Evolutionary conservation across 352 stramenopile species (phyloP), one percentile per base, ranked within the genome.

Genomic region (Elongisporangium undulatum): DNA sequence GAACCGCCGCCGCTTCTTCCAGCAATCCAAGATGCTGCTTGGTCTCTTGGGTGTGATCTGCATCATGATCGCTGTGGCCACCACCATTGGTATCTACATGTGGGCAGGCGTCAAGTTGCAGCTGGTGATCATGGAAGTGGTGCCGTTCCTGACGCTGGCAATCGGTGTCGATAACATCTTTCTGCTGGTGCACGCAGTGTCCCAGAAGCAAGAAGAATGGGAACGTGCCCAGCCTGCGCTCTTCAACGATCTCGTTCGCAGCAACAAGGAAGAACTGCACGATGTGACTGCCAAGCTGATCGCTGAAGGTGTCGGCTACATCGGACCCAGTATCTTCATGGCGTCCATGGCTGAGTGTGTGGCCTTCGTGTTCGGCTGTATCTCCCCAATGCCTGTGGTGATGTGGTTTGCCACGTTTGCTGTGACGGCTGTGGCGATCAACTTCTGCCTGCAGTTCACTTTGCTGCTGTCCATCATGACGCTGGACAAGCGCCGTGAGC

Each of bases 121-220:
- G 62, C 56, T 89, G 10, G 82, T 89, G 26, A 85, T 89, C 50
- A 87, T 89, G 72, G 79, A 89, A 21, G 79, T 89, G 19, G 77
- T 89, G 24, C 79, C 79, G 22, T 89, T 89, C 61, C 60, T 89
- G 41, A 81, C 79, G 53, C 62, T 89, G 23, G 79, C 79, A 2
- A 89, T 89, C 29, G 79, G 79, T 58, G 79, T 89, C 8, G 79
- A 89, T 55, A 89, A 89, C 45, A 89, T 89, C 48, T 89, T 89
- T 66, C 52, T 89, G 26, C 39, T 89, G n/a, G 75, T 89, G 20
- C 72, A 87, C 38, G 74, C 79, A 10, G 73, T 89, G 54, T 73
- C 63, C 3, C 62, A 80, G 51, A 77, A 81, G 51, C 69, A 86
- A 45, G 66, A 84, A 19, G 59, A 78, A 29, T 58, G 77, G 13